These are phyloP conservation scores for Phialophora tarda DNA, from an alignment of 2,329 filamentous ascomycete species.

Conservation along the genomic window DNA sequence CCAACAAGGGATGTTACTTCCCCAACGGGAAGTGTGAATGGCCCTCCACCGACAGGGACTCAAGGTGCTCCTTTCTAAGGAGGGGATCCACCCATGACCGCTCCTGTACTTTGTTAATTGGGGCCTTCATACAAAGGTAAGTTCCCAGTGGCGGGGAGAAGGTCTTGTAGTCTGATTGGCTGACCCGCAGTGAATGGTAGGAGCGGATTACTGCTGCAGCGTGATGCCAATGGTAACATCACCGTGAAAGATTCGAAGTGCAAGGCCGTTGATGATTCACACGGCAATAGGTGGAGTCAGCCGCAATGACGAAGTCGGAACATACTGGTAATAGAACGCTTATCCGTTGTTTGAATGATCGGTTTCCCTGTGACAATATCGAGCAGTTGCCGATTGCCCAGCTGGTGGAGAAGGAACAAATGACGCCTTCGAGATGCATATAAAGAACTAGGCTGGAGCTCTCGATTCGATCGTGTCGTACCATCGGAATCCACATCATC, in stretches of 20 bases:
- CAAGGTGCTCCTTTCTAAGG: background rate
- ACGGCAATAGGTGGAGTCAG: background rate
- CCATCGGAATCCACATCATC: background rate
- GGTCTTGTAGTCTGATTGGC: too few species aligned
- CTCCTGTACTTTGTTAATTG: background rate
- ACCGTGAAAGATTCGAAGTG: too few species aligned
- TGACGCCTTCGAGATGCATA: background rate
- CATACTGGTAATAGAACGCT: background rate
- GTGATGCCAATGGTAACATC: background rate
- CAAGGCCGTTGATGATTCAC: background rate
- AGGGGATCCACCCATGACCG: background rate
- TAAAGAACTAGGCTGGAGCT: background rate
- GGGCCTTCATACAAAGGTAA: background rate
- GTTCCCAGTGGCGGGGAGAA: background rate
- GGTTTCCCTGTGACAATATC: background rate
- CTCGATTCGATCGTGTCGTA: background rate
- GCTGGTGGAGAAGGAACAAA: background rate
- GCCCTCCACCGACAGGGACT: background rate
- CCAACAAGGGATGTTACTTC: background rate
- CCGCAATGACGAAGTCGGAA: background rate
- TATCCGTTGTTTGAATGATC: background rate
- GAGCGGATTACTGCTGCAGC: background rate
- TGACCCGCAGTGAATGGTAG: background rate
- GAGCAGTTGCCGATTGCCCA: background rate
- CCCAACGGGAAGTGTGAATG: background rate